Conservation (phyloP, 208 protist species). For the Trypanosoma melophagium region DNA sequence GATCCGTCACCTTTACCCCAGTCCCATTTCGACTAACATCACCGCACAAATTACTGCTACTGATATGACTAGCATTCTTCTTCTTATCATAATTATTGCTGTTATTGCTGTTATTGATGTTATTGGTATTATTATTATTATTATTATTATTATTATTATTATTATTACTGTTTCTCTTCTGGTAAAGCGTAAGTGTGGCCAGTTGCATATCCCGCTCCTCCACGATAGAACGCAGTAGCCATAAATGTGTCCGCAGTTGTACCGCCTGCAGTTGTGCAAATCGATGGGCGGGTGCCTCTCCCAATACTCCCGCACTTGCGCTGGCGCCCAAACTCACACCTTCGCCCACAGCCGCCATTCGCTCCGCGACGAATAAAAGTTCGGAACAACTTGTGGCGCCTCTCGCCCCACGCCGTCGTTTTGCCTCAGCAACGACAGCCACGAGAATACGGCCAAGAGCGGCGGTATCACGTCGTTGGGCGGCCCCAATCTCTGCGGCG, state of each 20-base stretch:
- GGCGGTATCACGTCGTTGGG: constrained; percentile 44
- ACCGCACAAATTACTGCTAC: neutral
- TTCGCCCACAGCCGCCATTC: constrained; percentile 24
- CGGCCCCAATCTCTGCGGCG: constrained; percentile 16
- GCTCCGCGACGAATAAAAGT: constrained; percentile 36
- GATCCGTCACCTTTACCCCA: neutral
- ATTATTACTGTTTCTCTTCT: neutral
- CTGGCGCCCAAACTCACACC: neutral
- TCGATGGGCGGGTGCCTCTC: constrained; percentile 27
- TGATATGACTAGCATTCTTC: neutral
- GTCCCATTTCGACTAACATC: neutral
- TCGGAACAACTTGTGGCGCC: constrained; percentile 20
- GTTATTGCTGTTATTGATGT: neutral
- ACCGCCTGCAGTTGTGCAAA: constrained; percentile 76
- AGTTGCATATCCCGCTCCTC: constrained; percentile 41
- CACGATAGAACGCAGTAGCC: constrained; percentile 51
- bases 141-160: neutral
- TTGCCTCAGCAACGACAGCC: constrained; percentile 36
- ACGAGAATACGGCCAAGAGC: constrained; percentile 48
- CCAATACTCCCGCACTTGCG: neutral
- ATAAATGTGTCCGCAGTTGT: constrained; percentile 58
- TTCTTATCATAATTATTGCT: neutral
- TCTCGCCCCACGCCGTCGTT: constrained; percentile 16
- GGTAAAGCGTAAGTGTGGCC: neutral
- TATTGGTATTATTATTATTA: neutral